These are phyloP conservation scores for Blepharisma stoltei DNA, from an alignment of 73 alveolate genomes.

Conservation along the genomic window DNA sequence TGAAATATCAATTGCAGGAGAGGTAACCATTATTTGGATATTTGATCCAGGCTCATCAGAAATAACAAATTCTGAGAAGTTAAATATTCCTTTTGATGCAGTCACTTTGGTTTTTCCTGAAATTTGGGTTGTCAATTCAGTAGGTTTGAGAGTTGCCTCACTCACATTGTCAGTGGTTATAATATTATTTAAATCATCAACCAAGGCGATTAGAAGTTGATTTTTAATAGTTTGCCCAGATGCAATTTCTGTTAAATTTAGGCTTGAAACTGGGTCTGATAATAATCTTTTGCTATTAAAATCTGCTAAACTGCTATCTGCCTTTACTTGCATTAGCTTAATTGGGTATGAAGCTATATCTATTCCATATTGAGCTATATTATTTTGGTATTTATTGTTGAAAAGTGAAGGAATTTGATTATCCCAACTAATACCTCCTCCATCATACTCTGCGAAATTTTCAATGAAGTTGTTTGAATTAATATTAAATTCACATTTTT, in stretches of 20 bases:
- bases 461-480: neutral
- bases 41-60: neutral
- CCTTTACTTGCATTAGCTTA: neutral
- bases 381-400: neutral
- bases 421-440: conserved; percentile 6
- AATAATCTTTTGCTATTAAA: neutral
- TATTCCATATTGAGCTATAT: neutral
- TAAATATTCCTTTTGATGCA: neutral
- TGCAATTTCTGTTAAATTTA: neutral
- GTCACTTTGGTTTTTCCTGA: neutral
- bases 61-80: neutral
- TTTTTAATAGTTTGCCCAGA: neutral
- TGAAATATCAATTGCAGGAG: neutral
- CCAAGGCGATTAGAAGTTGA: neutral
- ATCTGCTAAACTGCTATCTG: no score
- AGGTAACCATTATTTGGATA: neutral
- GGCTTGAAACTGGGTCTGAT: no score
- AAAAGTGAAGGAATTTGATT: neutral
- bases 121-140: no score
- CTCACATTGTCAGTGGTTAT: neutral
- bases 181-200: neutral
- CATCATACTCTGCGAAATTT: neutral
- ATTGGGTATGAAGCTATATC: conserved; percentile 10
- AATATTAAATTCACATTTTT: neutral
- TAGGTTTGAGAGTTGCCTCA: no score